A percentile compares a stretch with the other conserved stretches of the same genome.
These are phyloP conservation scores for Tetramitus jugosus DNA, from an alignment of 208 protist species.

Conservation along the genomic window DNA sequence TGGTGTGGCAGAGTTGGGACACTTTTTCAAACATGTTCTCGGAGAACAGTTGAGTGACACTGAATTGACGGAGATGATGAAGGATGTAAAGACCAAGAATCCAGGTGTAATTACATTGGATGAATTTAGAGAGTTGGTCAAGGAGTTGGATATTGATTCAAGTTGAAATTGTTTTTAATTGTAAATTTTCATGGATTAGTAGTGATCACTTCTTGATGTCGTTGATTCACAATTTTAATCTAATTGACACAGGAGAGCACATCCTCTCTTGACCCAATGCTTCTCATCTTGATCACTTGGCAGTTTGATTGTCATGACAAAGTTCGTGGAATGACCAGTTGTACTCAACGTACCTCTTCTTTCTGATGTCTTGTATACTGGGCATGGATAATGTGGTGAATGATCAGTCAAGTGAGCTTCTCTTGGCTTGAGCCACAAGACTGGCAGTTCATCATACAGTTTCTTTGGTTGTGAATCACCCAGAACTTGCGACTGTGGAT, in stretches of 20 bases:
- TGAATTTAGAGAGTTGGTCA: too few species aligned
- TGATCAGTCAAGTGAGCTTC: slow-evolving; percentile 31
- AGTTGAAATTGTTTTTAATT: too few species aligned
- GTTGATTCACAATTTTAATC: slow-evolving; percentile 28
- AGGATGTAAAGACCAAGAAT: too few species aligned
- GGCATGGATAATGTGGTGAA: slow-evolving; percentile 68
- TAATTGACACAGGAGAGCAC: slow-evolving; percentile 45
- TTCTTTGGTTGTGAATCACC: slow-evolving; percentile 87
- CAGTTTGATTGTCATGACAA: slow-evolving; percentile 86
- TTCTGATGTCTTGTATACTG: slow-evolving; percentile 90
- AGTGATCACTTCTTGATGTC: too few species aligned
- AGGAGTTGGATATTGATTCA: too few species aligned
- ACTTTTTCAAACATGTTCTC: too few species aligned
- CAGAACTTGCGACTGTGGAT: slow-evolving; percentile 55
- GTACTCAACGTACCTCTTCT: slow-evolving; percentile 89
- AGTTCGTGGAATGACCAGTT: slow-evolving; percentile 97
- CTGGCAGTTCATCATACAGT: slow-evolving; percentile 78
- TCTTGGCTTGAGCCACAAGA: slow-evolving; percentile 82
- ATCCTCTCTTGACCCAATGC: slow-evolving; percentile 89
- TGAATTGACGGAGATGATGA: too few species aligned
- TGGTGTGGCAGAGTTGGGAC: too few species aligned
- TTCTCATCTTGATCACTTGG: slow-evolving; percentile 62
- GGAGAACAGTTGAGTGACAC: too few species aligned
- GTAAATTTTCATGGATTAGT: too few species aligned
- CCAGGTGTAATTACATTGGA: too few species aligned